These are phyloP conservation scores for Phytophthora boehmeriae DNA, from an alignment of 352 stramenopile species.

Conservation along the genomic window DNA sequence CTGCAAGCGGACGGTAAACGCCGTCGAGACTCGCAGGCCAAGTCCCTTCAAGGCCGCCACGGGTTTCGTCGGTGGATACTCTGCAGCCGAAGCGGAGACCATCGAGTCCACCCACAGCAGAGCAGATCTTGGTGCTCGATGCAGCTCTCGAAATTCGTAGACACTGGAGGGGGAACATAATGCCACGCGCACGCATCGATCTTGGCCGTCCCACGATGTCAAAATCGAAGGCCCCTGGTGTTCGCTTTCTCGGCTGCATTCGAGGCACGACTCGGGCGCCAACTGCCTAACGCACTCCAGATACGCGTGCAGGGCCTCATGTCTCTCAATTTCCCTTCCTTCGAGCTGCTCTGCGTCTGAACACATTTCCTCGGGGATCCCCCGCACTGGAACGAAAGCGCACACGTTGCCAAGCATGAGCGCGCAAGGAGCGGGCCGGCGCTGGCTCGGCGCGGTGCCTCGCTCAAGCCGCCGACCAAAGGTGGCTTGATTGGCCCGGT, in stretches of 20 bases:
- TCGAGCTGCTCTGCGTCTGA: neutral
- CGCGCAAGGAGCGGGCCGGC: neutral
- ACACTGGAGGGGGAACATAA: neutral
- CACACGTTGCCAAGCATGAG: neutral
- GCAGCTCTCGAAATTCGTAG: too few relatives aligned
- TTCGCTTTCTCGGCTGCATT: too few relatives aligned
- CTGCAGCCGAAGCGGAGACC: constrained; percentile 1
- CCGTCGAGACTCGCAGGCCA: neutral
- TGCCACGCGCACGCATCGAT: neutral
- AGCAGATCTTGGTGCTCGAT: too few relatives aligned
- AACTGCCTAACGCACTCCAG: neutral
- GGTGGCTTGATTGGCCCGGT: neutral
- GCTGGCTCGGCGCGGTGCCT: constrained; percentile 3
- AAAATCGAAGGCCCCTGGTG: neutral
- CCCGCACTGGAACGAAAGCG: neutral
- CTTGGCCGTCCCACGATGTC: neutral
- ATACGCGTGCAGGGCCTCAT: constrained; percentile 1
- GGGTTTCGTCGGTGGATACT: neutral
- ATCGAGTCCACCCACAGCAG: constrained; percentile 4
- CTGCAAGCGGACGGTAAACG: constrained; percentile 6
- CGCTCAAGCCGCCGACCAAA: neutral
- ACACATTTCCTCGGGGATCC: constrained; percentile 4
- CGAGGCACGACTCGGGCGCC: too few relatives aligned
- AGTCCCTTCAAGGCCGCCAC: neutral
- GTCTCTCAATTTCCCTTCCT: constrained; percentile 7